Base-by-base conservation (phyloP, 495 filamentous ascomycete species). In the Staphylotrichum tortipilum region DNA sequence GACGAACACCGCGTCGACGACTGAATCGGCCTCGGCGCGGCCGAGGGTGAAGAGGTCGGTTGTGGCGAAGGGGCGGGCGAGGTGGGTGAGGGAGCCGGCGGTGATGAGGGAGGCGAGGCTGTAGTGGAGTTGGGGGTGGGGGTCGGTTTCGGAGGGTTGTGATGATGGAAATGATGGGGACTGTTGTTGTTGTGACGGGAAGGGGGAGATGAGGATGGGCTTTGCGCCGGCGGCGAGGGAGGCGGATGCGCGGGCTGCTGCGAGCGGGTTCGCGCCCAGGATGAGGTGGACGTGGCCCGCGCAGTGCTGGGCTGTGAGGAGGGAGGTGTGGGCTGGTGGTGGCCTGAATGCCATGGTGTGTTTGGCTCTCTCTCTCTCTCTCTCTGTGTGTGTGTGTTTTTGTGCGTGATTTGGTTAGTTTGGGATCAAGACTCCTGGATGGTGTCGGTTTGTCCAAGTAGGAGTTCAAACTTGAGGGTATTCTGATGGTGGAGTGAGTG, bases 1-100 rank as follows among this genome's bases (percentile, higher is more conserved):
- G 39, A 98, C 83, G 64, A 97, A 97, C 23, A 97, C 94, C 39
- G 82, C 83, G 63, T 98, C 92, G 11, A 94, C 91, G 2, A 95
- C 80, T 40, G 65, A 56, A 55, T 82, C 80, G 7, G 94, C 82
- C 44, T 95, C 88, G 50, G 80, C 75, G 47, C 94, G 78, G 14
- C 92, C 92, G 22, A 94, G 65, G 9, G 65, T 81, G 30, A 78
- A 84, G 34, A 95, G 63, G 61, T 96, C 85, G n/a, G 73, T 68
- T n/a, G 88, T 82, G 31, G 73, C 55, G 49, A 95, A 95, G 0
- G 71, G 66, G 29, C 82, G 78, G 51, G 77, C 69, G 7, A 92
- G 49, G 84, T 88, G 92, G 50, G 83, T 70, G 21, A 88, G 79
- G 52, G 82, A 71, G 38, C 82, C 81, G 34, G 80, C 78, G 23